Evolutionary conservation across 2,329 filamentous ascomycete species (phyloP).

Genomic region (Parastagonospora nodorum): DNA sequence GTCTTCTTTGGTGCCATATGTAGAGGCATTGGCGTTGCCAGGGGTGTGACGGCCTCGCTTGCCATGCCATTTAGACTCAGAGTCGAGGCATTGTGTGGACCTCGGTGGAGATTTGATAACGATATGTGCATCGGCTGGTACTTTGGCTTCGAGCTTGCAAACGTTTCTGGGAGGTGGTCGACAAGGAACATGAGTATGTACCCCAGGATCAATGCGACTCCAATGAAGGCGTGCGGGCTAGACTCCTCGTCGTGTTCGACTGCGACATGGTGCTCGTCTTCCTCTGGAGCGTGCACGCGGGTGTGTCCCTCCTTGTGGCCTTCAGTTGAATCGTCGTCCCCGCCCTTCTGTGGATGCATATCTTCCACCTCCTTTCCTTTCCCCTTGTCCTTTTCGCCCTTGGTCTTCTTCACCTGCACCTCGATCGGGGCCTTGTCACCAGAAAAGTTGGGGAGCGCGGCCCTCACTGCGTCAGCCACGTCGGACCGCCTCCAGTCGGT

Average conservation of each 20-base stretch:
- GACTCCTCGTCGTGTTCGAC: slow-evolving; percentile 47
- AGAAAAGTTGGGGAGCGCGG: slow-evolving; percentile 22
- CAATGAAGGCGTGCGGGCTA: slow-evolving; percentile 74
- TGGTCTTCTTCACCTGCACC: slow-evolving; percentile 23
- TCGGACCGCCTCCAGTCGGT: slow-evolving; percentile 28
- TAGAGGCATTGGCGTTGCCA: slow-evolving; percentile 45
- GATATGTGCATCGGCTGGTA: slow-evolving; percentile 83
- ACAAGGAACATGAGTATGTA: slow-evolving; percentile 98
- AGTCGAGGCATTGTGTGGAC: slow-evolving; percentile 48
- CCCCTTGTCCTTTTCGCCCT: slow-evolving; percentile 31
- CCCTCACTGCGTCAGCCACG: slow-evolving; percentile 22
- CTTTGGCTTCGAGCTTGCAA: slow-evolving; percentile 59
- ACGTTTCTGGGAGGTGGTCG: slow-evolving; percentile 58
- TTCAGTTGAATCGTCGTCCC: slow-evolving; percentile 46
- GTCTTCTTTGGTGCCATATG: slow-evolving; percentile 33
- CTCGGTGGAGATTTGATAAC: slow-evolving; percentile 74
- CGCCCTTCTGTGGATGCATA: slow-evolving; percentile 39
- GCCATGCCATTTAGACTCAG: slow-evolving; percentile 40
- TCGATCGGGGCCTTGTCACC: slow-evolving; percentile 28
- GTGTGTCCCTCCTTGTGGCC: slow-evolving; percentile 45
- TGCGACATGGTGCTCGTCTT: slow-evolving; percentile 50
- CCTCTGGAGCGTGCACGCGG: slow-evolving; percentile 40
- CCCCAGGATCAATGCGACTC: slow-evolving; percentile 81
- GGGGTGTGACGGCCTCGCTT: slow-evolving; percentile 29
- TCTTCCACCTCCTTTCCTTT: slow-evolving; percentile 28